Percentiles rank a stretch among this genome's conserved stretches.
phyloP scores from a whole-genome alignment of 768 basidiomycete species.

The Neoboletus subvelutipes region DNA sequence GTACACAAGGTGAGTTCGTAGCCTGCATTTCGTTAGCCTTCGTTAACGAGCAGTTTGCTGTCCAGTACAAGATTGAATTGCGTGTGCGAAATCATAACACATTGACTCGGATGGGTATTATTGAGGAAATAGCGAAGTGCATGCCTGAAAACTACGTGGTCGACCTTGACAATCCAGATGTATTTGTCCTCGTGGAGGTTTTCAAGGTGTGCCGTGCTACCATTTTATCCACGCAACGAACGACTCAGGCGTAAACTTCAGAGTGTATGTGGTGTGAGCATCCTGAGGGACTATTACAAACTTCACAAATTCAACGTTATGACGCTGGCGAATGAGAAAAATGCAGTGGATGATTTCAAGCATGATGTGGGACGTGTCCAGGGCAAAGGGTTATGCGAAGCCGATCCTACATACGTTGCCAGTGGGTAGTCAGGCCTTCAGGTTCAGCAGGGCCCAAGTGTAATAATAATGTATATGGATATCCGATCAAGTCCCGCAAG shows the following conservation, averaged over 20 bases:
- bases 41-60: not conserved
- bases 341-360: conserved; percentile 36
- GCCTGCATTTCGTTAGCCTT: not conserved
- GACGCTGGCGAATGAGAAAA: conserved; percentile 60
- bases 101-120: conserved; percentile 54
- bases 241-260: conserved; percentile 29
- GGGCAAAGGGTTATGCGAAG: conserved; percentile 13
- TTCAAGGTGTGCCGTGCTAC: conserved; percentile 64
- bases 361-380: conserved; percentile 35
- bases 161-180: conserved; percentile 62
- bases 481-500: not conserved
- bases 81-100: conserved; percentile 76
- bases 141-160: conserved; percentile 69
- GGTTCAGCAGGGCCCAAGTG: not conserved
- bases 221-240: not conserved
- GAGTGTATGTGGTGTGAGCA: conserved; percentile 74
- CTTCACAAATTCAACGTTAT: conserved; percentile 78
- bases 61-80: conserved; percentile 80
- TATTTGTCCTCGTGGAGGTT: conserved; percentile 77
- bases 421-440: not conserved
- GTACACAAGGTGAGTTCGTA: conserved; percentile 42
- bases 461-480: not conserved
- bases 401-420: not conserved
- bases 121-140: conserved; percentile 67
- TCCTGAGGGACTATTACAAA: conserved; percentile 70